These are phyloP conservation scores for Ophiostoma himal-ulmi DNA, from an alignment of 2,329 filamentous ascomycete genomes.

Conservation along the genomic window DNA sequence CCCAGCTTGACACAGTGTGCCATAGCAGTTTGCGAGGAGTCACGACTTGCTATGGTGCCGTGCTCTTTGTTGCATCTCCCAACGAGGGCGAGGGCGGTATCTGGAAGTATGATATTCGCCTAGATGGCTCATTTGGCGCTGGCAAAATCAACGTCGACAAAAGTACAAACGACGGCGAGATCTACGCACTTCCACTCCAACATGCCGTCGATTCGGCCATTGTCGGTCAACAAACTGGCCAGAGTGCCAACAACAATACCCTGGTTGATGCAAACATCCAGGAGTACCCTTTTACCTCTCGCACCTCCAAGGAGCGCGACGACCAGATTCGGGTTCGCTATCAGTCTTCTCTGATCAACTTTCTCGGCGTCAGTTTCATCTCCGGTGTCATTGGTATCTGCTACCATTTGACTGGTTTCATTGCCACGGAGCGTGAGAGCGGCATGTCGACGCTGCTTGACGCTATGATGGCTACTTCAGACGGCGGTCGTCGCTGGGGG, in stretches of 20 bases:
- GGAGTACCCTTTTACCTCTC: slow-evolving; percentile 71
- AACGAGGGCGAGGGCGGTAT: slow-evolving; percentile 57
- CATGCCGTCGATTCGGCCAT: slow-evolving; percentile 72
- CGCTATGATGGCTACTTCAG: slow-evolving; percentile 73
- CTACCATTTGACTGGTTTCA: slow-evolving; percentile 80
- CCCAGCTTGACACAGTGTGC: slow-evolving; percentile 44
- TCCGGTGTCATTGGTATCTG: slow-evolving; percentile 73
- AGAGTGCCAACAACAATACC: slow-evolving; percentile 35
- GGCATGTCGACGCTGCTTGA: slow-evolving; percentile 87
- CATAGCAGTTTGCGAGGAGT: slow-evolving; percentile 56
- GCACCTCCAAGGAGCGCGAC: slow-evolving; percentile 61
- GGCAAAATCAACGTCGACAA: slow-evolving; percentile 57
- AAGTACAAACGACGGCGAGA: slow-evolving; percentile 65
- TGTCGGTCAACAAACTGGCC: slow-evolving; percentile 36
- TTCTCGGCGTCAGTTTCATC: slow-evolving; percentile 72
- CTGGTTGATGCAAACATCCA: slow-evolving; percentile 32
- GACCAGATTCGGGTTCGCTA: slow-evolving; percentile 62
- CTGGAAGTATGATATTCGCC: slow-evolving; percentile 84
- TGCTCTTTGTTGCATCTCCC: slow-evolving; percentile 69
- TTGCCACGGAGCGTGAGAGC: slow-evolving; percentile 77
- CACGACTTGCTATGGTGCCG: slow-evolving; percentile 65
- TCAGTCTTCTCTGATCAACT: slow-evolving; percentile 67
- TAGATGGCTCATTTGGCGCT: slow-evolving; percentile 65
- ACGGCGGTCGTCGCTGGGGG: slow-evolving; percentile 53
- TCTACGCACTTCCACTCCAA: slow-evolving; percentile 72